Evolutionary conservation across 208 protist genomes (phyloP).

Genomic region (Wallacemonas sp.): DNA sequence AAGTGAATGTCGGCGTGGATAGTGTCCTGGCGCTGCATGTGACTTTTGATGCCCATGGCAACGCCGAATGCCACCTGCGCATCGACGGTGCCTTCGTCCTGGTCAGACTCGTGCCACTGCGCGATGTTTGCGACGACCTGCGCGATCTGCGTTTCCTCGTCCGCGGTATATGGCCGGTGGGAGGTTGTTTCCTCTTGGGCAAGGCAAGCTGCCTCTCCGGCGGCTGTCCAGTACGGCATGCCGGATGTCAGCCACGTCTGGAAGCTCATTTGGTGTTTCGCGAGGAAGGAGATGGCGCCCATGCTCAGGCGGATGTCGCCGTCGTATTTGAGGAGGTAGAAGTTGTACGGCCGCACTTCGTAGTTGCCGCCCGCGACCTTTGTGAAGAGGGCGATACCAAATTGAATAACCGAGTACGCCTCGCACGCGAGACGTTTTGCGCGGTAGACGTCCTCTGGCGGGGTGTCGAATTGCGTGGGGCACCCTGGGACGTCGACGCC

Average conservation of each 20-base stretch:
- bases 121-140: conserved; percentile 25
- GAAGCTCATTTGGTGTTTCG: conserved; percentile 56
- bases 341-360: conserved; percentile 80
- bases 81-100: not conserved
- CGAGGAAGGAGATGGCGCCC: conserved; percentile 46
- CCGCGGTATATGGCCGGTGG: not conserved
- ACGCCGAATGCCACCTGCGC: not conserved
- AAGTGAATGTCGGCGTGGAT: not conserved
- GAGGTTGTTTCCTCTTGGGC: not conserved
- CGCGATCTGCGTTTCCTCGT: conserved; percentile 5
- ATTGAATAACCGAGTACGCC: conserved; percentile 74
- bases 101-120: conserved; percentile 26
- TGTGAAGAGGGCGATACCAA: conserved; percentile 72
- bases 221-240: conserved; percentile 43
- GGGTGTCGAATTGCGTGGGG: conserved; percentile 18
- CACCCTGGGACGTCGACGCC: conserved; percentile 42
- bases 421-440: conserved; percentile 39
- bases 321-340: conserved; percentile 50
- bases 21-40: not conserved
- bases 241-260: conserved; percentile 58
- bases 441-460: conserved; percentile 44
- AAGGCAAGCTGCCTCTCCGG: conserved; percentile 27
- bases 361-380: conserved; percentile 28
- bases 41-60: not conserved
- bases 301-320: conserved; percentile 43